phyloP scores from a whole-genome alignment of 176 grass and related monocot genomes.

The Tillandsia leiboldiana region DNA sequence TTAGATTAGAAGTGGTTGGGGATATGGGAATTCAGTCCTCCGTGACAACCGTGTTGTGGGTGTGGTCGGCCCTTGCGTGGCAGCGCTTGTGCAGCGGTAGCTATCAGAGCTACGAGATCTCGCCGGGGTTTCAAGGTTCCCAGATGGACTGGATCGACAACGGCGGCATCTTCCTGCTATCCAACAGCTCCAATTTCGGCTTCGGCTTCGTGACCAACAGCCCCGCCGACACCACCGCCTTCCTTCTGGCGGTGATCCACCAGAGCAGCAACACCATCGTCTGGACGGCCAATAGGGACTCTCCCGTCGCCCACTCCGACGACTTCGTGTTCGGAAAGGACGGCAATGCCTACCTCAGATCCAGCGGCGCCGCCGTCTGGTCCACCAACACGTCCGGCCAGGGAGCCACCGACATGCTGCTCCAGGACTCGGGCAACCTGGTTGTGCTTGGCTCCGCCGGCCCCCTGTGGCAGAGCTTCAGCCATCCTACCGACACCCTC shows the following conservation, averaged over 20 bases:
- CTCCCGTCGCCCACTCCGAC: constrained; percentile 47
- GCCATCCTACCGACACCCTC: constrained; percentile 73
- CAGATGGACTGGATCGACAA: constrained; percentile 88
- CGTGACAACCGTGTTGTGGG: constrained; percentile 11
- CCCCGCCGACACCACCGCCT: constrained; percentile 35
- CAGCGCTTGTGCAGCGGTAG: constrained; percentile 34
- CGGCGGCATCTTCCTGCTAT: constrained; percentile 55
- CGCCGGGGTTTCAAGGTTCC: constrained; percentile 40
- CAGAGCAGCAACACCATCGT: constrained; percentile 28
- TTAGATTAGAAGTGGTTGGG: too few relatives aligned
- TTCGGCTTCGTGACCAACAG: constrained; percentile 56
- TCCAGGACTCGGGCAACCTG: constrained; percentile 68
- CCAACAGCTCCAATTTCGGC: constrained; percentile 52
- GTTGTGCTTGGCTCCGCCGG: constrained; percentile 50
- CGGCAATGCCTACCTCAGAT: constrained; percentile 63
- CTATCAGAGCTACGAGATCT: constrained; percentile 35
- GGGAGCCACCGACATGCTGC: constrained; percentile 40
- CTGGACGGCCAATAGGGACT: constrained; percentile 64
- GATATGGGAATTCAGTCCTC: too few relatives aligned
- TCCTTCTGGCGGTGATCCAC: constrained; percentile 56
- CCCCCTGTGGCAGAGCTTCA: constrained; percentile 85
- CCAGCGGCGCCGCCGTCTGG: constrained; percentile 43
- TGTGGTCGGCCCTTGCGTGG: neutral
- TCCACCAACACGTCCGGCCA: constrained; percentile 45
- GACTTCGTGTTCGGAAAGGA: constrained; percentile 55